Conservation (phyloP, 331 rosid genomes). For the Prunus yedoensis region DNA sequence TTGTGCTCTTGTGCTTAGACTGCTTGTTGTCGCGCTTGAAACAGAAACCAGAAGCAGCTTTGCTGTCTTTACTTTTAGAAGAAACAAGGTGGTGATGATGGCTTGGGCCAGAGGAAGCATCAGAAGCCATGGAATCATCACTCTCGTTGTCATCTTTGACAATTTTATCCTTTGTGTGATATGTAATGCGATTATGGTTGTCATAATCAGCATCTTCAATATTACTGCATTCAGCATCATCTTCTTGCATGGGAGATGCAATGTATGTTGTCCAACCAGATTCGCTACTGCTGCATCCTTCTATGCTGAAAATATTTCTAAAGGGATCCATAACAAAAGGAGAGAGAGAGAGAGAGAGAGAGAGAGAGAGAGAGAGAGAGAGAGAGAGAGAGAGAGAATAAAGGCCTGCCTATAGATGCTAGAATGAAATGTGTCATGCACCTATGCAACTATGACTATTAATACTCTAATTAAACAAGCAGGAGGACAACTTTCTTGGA, state of each 20-base stretch:
- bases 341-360: conserved; percentile 14
- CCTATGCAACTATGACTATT: neutral
- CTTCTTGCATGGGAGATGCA: conserved; percentile 66
- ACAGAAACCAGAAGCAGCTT: conserved; percentile 24
- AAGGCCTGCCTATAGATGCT: conserved; percentile 18
- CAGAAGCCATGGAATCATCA: conserved; percentile 85
- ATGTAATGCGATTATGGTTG: conserved; percentile 21
- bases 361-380: conserved; percentile 23
- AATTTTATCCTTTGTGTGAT: conserved; percentile 27
- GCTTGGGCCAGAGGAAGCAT: conserved; percentile 75
- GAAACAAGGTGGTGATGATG: conserved; percentile 17
- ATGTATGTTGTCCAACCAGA: conserved; percentile 91
- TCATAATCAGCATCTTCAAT: conserved; percentile 28
- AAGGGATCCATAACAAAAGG: conserved; percentile 37
- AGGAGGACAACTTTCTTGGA: neutral
- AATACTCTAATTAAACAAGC: conserved; percentile 5
- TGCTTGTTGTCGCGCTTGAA: conserved; percentile 55
- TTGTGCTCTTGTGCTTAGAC: conserved; percentile 43
- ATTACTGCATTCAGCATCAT: conserved; percentile 51
- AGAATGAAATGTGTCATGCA: conserved; percentile 11
- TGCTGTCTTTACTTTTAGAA: conserved; percentile 20
- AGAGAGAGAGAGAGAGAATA: conserved; percentile 24
- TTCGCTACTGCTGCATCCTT: conserved; percentile 86
- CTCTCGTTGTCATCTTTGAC: conserved; percentile 47
- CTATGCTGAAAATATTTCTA: conserved; percentile 48